These are phyloP conservation scores for Thinopyrum elongatum DNA, from an alignment of 176 grass and related monocot genomes.

Conservation along the genomic window DNA sequence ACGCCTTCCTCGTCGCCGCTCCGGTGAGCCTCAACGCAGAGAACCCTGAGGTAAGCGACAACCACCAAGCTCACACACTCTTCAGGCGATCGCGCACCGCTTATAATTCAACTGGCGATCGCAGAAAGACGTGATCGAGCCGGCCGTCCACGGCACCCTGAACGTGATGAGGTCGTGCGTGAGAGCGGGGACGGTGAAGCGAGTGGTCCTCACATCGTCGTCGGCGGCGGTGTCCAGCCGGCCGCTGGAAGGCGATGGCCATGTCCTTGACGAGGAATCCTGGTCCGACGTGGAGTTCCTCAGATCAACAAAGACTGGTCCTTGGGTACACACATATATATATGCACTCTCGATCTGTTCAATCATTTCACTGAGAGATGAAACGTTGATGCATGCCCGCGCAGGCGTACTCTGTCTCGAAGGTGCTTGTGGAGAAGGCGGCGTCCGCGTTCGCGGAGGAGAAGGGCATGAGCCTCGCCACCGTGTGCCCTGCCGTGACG, in stretches of 20 bases:
- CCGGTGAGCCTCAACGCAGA: slow-evolving; percentile 34
- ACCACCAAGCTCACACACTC: neutral
- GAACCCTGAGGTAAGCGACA: slow-evolving; percentile 43
- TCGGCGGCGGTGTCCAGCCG: slow-evolving; percentile 25
- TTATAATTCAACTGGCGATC: neutral
- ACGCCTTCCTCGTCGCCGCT: slow-evolving; percentile 68
- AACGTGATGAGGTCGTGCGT: slow-evolving; percentile 67
- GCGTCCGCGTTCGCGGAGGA: slow-evolving; percentile 26
- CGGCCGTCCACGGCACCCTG: slow-evolving; percentile 32
- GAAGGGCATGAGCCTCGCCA: slow-evolving; percentile 31
- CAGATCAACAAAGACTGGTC: neutral
- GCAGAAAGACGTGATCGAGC: slow-evolving; percentile 61
- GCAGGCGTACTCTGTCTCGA: slow-evolving; percentile 51
- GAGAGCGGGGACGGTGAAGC: slow-evolving; percentile 49
- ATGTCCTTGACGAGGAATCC: slow-evolving; percentile 49
- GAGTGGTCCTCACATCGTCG: slow-evolving; percentile 67
- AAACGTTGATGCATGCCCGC: neutral
- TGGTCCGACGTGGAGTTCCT: slow-evolving; percentile 70
- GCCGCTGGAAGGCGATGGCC: slow-evolving; percentile 20
- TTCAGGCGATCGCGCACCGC: neutral
- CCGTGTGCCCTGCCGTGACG: slow-evolving; percentile 28
- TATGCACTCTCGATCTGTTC: neutral
- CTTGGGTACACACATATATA: slow-evolving; percentile 26
- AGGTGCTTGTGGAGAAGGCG: slow-evolving; percentile 44
- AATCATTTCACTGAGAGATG: neutral